Conservation (phyloP, 108 stramenopile species). For the Craspedostauros australis region DNA sequence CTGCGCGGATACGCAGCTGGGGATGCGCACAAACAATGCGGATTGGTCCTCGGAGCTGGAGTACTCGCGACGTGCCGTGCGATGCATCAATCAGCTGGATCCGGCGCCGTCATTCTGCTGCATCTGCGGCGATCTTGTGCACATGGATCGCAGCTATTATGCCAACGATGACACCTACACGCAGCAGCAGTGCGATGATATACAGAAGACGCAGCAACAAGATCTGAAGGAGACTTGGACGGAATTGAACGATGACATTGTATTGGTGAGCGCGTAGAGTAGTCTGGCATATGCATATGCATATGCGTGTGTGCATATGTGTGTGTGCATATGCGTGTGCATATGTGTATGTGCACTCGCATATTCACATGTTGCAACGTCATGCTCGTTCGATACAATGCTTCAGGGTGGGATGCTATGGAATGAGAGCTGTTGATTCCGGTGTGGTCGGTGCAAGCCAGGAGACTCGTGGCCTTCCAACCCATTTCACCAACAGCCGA, state of each 20-base stretch:
- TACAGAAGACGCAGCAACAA: slow-evolving; percentile 52
- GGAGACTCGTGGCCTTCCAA: no score
- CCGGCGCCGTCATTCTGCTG: slow-evolving; percentile 60
- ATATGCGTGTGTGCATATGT: no score
- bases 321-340: no score
- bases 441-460: no score
- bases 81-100: slow-evolving; percentile 43
- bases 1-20: slow-evolving; percentile 62
- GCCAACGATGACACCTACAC: slow-evolving; percentile 35
- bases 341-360: no score
- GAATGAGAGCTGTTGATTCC: no score
- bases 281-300: no score
- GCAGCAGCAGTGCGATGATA: slow-evolving; percentile 48
- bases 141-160: slow-evolving; percentile 52
- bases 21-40: slow-evolving; percentile 38
- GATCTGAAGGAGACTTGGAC: slow-evolving; percentile 52
- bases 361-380: no score
- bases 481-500: no score
- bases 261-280: no score
- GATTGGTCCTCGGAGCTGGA: slow-evolving; percentile 62
- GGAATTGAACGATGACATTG: slow-evolving; percentile 56
- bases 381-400: no score
- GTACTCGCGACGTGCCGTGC: slow-evolving; percentile 41
- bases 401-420: no score
- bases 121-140: slow-evolving; percentile 67